Base-by-base conservation (phyloP, 2,329 filamentous ascomycete genomes). In the Ophioceras dolichostomum region DNA sequence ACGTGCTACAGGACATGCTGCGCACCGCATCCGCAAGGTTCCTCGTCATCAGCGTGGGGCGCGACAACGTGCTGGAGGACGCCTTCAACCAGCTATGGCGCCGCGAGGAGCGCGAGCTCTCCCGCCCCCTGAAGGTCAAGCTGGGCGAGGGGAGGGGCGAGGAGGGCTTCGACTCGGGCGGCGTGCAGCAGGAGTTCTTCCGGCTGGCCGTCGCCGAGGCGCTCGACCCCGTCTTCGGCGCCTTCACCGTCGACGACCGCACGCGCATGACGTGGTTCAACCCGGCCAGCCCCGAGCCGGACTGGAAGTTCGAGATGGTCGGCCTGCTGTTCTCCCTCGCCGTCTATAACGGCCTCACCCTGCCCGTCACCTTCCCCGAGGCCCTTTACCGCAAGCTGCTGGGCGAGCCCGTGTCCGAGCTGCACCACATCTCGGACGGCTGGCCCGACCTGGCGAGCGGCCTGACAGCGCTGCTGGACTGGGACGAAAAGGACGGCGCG, bases 181-280 rank as follows among this genome's bases (percentile, higher is more conserved):
- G 91, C 44, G 88, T 98, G 1, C 89, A 95, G 49, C 88, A 94
- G 54, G 91, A 98, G 45, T 96, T 94, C 54, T 96, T 98, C 61
- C 77, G 86, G 13, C 61, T 95, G 20, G 77, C 84, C 14, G 78
- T 95, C 47, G 75, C 76, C 1, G 80, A 94, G 50, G 83, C 83
- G 4, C 69, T 96, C 32, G 70, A 85, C 47, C 81, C 85, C 4
- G 70, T 78, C 31, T 85, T 83, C 49, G 87, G 82, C 2, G 76
- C 83, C 38, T 96, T 96, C 54, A 81, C 78, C 0, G 71, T 85
- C 22, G 87, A 96, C 47, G 59, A 73, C 1, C 65, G 76, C 38
- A 91, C 83, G 1, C 75, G 76, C 22, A 82, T 91, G 70, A 78
- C 79, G 10, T 98, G 87, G 84, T 95, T 98, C 49, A 76, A 81